These are phyloP conservation scores for Clathrospora elynae DNA, from an alignment of 2,329 filamentous ascomycete species.

Conservation along the genomic window DNA sequence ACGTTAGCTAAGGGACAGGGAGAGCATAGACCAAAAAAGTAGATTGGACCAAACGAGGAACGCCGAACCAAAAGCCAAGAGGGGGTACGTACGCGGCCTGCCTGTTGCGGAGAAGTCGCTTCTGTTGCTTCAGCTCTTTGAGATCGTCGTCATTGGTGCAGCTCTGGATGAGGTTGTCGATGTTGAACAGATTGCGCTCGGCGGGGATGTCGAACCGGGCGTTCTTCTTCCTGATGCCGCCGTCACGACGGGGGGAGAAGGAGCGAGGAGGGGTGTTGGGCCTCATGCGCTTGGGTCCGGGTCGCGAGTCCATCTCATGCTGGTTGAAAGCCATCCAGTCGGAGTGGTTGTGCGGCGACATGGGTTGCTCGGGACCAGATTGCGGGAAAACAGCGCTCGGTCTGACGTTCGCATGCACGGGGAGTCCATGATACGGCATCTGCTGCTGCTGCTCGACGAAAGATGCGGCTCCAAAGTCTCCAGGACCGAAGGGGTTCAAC, in stretches of 20 bases:
- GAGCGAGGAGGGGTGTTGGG: slow-evolving; percentile 72
- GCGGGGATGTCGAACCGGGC: slow-evolving; percentile 95
- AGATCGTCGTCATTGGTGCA: slow-evolving; percentile 90
- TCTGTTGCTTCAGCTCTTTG: slow-evolving; percentile 98
- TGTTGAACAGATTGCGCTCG: slow-evolving; percentile 90
- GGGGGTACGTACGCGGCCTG: slow-evolving; percentile 79
- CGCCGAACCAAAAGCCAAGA: slow-evolving; percentile 53
- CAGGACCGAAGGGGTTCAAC: slow-evolving; percentile 65
- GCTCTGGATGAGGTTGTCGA: slow-evolving; percentile 87
- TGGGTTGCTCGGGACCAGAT: slow-evolving; percentile 52
- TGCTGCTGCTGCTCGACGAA: slow-evolving; percentile 52
- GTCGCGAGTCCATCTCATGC: slow-evolving; percentile 56
- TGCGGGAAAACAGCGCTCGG: slow-evolving; percentile 58
- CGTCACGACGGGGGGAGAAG: slow-evolving; percentile 77
- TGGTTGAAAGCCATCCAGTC: slow-evolving; percentile 61
- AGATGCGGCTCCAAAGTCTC: slow-evolving; percentile 57
- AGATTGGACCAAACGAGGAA: slow-evolving; percentile 37
- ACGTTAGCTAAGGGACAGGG: slow-evolving; percentile 46
- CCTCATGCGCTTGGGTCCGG: slow-evolving; percentile 62
- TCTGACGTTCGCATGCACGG: slow-evolving; percentile 50
- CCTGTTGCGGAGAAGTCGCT: slow-evolving; percentile 89
- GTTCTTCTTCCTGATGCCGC: slow-evolving; percentile 98
- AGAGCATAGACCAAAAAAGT: slow-evolving; percentile 40
- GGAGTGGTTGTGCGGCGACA: slow-evolving; percentile 67
- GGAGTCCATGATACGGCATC: slow-evolving; percentile 46